phyloP scores from a whole-genome alignment of 495 filamentous ascomycete species.

The Neurospora sublineolata region DNA sequence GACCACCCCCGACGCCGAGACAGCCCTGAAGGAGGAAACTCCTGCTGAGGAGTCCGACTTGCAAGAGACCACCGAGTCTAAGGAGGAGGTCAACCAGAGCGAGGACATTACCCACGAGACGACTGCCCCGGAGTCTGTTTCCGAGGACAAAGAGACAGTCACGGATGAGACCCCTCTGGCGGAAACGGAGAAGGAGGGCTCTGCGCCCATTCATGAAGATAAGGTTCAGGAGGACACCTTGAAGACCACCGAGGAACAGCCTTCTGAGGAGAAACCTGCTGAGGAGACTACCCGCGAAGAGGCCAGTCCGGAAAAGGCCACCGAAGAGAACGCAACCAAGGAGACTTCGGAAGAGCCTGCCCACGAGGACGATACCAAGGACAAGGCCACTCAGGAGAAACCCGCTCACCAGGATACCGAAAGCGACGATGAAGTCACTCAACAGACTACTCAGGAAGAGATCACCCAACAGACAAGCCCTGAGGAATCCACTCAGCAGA shows the following conservation, averaged over 20 bases:
- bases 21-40: slow-evolving; percentile 1
- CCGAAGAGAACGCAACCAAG: background rate
- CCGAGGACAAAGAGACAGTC: background rate
- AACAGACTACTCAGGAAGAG: background rate
- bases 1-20: background rate
- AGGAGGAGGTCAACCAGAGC: background rate
- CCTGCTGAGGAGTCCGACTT: background rate
- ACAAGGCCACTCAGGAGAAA: background rate
- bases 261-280: background rate
- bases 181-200: background rate
- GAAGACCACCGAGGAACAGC: background rate
- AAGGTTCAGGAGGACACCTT: background rate
- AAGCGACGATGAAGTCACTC: background rate
- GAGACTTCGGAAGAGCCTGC: background rate
- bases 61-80: background rate
- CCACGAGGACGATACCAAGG: background rate
- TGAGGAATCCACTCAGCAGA: background rate
- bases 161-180: background rate
- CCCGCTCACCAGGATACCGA: background rate
- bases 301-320: background rate
- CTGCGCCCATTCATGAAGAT: background rate
- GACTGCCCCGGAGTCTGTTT: background rate
- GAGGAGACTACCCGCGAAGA: background rate
- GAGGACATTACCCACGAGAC: background rate
- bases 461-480: background rate